Percentiles rank a stretch among this genome's conserved stretches.
Evolutionary conservation across 2,329 filamentous ascomycete genomes (phyloP).

Genomic region (Cladobotryum mycophilum): DNA sequence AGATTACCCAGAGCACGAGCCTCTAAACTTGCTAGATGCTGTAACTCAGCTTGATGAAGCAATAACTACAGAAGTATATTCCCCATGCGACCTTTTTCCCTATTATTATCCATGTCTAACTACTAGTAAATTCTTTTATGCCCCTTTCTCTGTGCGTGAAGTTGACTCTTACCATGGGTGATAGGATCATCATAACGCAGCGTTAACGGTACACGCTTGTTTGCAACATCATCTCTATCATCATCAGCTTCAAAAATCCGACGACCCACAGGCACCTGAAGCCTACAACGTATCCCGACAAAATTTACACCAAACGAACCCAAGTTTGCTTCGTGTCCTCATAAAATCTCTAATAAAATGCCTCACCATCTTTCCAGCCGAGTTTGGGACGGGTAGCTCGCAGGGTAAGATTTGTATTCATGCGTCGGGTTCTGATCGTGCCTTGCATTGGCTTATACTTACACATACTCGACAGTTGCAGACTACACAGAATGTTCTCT

Average conservation of each 20-base stretch:
- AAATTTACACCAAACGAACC: no score
- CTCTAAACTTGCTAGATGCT: not conserved
- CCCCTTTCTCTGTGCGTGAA: not conserved
- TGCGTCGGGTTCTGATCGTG: not conserved
- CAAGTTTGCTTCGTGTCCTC: not conserved
- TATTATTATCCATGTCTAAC: not conserved
- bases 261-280: not conserved
- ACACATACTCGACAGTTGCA: not conserved
- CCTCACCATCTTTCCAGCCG: not conserved
- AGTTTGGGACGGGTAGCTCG: not conserved
- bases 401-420: not conserved
- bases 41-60: not conserved
- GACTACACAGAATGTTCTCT: constrained; percentile 4
- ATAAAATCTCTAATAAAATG: not conserved
- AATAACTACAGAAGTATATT: not conserved
- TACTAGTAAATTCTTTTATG: not conserved
- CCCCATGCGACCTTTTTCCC: not conserved
- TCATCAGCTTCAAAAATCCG: not conserved
- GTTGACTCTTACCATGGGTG: not conserved
- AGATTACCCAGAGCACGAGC: not conserved
- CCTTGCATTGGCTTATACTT: not conserved
- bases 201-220: not conserved
- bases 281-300: not conserved
- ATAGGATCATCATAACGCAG: constrained; percentile 2
- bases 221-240: not conserved